Evolutionary conservation across 768 basidiomycete species (phyloP).

Genomic region (Wakefieldia striispora): DNA sequence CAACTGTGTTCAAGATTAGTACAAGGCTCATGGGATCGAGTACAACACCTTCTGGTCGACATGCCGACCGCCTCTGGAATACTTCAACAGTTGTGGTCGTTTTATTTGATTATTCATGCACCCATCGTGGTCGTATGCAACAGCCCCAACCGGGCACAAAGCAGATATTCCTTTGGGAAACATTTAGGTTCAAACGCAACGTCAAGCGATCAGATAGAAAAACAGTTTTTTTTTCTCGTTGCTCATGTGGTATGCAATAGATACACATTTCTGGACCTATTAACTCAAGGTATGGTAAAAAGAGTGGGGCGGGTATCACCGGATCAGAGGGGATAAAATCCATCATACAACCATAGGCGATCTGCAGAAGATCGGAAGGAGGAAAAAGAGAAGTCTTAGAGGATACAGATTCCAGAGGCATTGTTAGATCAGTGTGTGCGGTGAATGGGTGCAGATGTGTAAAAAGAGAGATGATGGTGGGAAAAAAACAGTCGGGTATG

Average conservation of each 20-base stretch:
- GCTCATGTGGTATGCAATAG: slow-evolving; percentile 20
- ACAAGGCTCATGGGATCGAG: slow-evolving; percentile 1
- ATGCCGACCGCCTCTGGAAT: slow-evolving; percentile 1
- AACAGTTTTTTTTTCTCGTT: slow-evolving; percentile 11
- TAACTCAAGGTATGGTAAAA: slow-evolving; percentile 27
- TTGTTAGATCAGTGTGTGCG: slow-evolving; percentile 14
- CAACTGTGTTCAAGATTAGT: too few species aligned
- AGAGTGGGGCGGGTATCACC: slow-evolving; percentile 22
- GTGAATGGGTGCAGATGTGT: slow-evolving; percentile 19
- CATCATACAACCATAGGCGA: slow-evolving; percentile 23
- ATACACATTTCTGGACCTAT: slow-evolving; percentile 31
- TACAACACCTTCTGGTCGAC: slow-evolving; percentile 2
- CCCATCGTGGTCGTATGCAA: background rate
- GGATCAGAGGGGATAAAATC: slow-evolving; percentile 4
- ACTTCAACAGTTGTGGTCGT: too few species aligned
- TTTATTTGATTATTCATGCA: too few species aligned
- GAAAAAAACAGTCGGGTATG: slow-evolving; percentile 13
- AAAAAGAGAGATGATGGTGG: slow-evolving; percentile 21
- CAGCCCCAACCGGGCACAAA: background rate
- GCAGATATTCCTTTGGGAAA: background rate
- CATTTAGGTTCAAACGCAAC: background rate
- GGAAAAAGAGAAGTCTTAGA: slow-evolving; percentile 5
- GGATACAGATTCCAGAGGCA: slow-evolving; percentile 29
- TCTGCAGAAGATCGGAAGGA: slow-evolving; percentile 9
- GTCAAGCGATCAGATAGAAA: background rate